These are phyloP conservation scores for Suhomyces taliae DNA, from an alignment of 1,139 yeast species.

Conservation along the genomic window DNA sequence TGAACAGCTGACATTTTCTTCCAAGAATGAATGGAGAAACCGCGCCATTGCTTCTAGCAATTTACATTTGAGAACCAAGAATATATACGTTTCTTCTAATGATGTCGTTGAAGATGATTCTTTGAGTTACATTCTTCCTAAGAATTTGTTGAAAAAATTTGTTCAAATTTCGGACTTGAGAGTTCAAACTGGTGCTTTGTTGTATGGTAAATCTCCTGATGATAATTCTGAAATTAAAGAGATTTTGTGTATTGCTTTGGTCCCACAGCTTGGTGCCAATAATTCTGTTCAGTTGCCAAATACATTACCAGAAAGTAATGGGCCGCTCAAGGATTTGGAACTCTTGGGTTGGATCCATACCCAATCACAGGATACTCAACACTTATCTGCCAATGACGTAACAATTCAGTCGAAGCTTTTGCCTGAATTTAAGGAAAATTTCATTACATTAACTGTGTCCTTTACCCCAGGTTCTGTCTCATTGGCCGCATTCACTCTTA, in stretches of 20 bases:
- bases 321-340: conserved; percentile 49
- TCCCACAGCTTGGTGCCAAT: conserved; percentile 84
- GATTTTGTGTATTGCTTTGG: conserved; percentile 69
- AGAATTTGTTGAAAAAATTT: conserved; percentile 74
- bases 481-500: conserved; percentile 62
- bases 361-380: conserved; percentile 59
- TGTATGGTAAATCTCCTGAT: conserved; percentile 74
- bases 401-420: conserved; percentile 57
- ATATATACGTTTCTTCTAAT: conserved; percentile 66
- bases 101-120: conserved; percentile 39
- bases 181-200: conserved; percentile 77
- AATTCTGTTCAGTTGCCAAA: conserved; percentile 65
- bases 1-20: conserved; percentile 80
- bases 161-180: conserved; percentile 80
- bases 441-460: conserved; percentile 64
- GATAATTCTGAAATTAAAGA: conserved; percentile 78
- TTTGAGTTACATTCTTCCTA: conserved; percentile 75
- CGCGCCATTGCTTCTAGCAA: conserved; percentile 80
- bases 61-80: conserved; percentile 72
- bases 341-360: conserved; percentile 84
- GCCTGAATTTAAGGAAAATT: conserved; percentile 32
- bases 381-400: conserved; percentile 70
- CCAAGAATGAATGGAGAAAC: conserved; percentile 89
- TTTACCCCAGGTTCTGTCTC: conserved; percentile 87
- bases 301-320: conserved; percentile 41